phyloP scores from a whole-genome alignment of 1,284 basidiomycete genomes.

The Hortiboletus rubellus region DNA sequence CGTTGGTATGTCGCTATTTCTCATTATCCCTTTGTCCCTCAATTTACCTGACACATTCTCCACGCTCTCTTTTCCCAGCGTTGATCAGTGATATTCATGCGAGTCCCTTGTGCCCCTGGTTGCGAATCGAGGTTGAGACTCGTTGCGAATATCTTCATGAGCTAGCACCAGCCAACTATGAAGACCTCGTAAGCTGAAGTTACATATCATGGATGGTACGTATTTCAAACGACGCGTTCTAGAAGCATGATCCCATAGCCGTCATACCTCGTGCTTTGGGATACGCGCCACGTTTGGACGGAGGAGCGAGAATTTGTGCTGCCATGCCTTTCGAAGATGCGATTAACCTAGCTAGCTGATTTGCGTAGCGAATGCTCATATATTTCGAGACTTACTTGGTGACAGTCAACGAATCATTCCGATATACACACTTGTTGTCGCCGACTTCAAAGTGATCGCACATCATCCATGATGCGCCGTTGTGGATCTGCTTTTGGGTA shows the following conservation, averaged over 20 bases:
- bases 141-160: too few species aligned
- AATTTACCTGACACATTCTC: neutral
- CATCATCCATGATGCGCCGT: constrained; percentile 86
- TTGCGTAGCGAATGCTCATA: too few species aligned
- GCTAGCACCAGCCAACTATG: neutral
- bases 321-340: too few species aligned
- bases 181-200: neutral
- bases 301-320: too few species aligned
- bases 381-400: constrained; percentile 69
- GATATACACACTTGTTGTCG: constrained; percentile 87
- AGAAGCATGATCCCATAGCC: neutral
- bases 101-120: neutral
- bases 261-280: neutral
- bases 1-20: neutral
- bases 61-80: neutral
- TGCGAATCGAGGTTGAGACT: neutral
- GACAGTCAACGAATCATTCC: constrained; percentile 91
- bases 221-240: neutral
- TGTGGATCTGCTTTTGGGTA: constrained; percentile 91
- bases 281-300: neutral
- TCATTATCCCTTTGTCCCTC: neutral
- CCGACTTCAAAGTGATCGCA: constrained; percentile 88
- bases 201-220: neutral
- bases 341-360: too few species aligned
- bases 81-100: neutral